phyloP scores from a whole-genome alignment of 2,329 filamentous ascomycete genomes.

The Fusarium sp. region DNA sequence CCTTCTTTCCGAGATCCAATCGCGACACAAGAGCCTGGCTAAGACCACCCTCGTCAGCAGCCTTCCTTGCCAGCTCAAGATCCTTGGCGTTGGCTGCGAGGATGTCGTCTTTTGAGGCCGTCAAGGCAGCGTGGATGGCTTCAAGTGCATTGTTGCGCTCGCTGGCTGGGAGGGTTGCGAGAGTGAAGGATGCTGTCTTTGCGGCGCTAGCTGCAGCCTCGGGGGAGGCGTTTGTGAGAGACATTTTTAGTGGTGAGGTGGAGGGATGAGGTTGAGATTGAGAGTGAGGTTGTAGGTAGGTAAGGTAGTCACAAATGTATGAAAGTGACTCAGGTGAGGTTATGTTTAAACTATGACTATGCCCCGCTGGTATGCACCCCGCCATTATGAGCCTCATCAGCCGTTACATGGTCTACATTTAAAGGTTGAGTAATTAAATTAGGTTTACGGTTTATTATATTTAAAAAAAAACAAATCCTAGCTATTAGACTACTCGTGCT shows the following conservation, averaged over 20 bases:
- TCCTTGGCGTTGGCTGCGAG: slow-evolving; percentile 88
- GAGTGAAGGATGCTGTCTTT: slow-evolving; percentile 80
- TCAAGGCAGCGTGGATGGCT: slow-evolving; percentile 81
- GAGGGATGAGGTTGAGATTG: slow-evolving; percentile 7
- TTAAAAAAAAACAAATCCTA: no score
- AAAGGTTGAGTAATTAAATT: neutral
- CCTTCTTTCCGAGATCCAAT: slow-evolving; percentile 83
- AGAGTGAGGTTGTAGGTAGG: neutral
- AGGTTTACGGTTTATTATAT: neutral
- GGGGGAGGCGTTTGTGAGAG: slow-evolving; percentile 85
- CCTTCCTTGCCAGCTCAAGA: slow-evolving; percentile 76
- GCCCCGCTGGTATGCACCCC: slow-evolving; percentile 40
- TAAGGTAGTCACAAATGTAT: neutral
- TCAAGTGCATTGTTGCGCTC: slow-evolving; percentile 87
- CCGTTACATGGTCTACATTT: neutral
- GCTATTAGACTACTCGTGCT: neutral
- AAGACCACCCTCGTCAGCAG: slow-evolving; percentile 78
- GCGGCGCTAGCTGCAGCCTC: slow-evolving; percentile 80
- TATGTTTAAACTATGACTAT: slow-evolving; percentile 1
- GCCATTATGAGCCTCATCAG: slow-evolving; percentile 28
- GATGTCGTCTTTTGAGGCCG: slow-evolving; percentile 75
- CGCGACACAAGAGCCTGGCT: slow-evolving; percentile 87
- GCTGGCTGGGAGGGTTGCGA: slow-evolving; percentile 79
- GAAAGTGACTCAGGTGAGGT: slow-evolving; percentile 25
- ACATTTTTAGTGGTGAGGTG: slow-evolving; percentile 66